Base-by-base conservation (phyloP, 129 eudicot species). In the Lonicera japonica region DNA sequence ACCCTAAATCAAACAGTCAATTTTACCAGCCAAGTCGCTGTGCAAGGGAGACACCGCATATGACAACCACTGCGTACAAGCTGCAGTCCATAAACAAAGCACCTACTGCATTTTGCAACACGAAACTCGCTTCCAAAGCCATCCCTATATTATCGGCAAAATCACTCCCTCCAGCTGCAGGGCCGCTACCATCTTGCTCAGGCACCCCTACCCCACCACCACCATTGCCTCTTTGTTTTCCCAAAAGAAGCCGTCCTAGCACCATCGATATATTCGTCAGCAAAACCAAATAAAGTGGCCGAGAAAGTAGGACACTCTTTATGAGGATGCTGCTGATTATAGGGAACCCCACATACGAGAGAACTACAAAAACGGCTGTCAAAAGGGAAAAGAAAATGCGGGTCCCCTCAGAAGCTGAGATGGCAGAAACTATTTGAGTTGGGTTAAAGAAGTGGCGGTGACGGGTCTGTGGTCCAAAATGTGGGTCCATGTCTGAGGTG, bases 401-500 rank as follows among this genome's bases (percentile, higher is more conserved):
- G 51, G 51, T 8, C 51, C 51, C n/a, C 51, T 45, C 51, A 3
- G 51, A 45, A 45, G 51, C 0, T 3, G 14, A 3, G n/a, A 45
- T 45, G 14, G 51, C 51, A 11, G 51, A 45, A 45, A 12, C n/a
- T 45, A 45, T 45, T 45, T 45, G 51, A 11, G 14, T 45, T 11
- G 51, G 51, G 14, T 12, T 45, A 52, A 77, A 55, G 9, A 62
- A 61, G 29, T 52, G n/a, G 1, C 19, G 48, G 46, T 13, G 66
- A 61, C 48, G 60, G 58, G 69, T 70, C 64, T 61, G 67, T 58
- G 68, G 67, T 36, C 22, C 72, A 14, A 63, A 38, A 4, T 56
- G 68, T 10, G 24, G 65, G 20, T 43, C 45, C 16, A 38, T 64
- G 66, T 45, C 77, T 56, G 73, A 21, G 57, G 76, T 23, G 4